Percentiles rank a stretch among this genome's conserved stretches.
Conservation (phyloP, 495 filamentous ascomycete genomes). For the Cercophora samala region DNA sequence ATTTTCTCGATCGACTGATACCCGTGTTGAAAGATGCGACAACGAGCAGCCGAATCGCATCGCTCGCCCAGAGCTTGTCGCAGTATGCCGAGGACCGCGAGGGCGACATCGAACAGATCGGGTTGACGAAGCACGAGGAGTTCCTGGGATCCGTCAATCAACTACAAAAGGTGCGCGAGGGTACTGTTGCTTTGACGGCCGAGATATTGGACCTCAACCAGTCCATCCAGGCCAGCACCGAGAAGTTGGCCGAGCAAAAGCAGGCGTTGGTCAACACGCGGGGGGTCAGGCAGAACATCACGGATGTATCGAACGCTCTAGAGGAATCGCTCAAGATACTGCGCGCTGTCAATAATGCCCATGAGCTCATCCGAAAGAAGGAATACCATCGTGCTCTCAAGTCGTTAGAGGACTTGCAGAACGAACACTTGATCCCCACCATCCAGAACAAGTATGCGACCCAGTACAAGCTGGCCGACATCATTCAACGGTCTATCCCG, state of each 20-base stretch:
- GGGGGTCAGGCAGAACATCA: slow-evolving; percentile 90
- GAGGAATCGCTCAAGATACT: slow-evolving; percentile 89
- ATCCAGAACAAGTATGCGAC: slow-evolving; percentile 73
- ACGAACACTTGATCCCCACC: slow-evolving; percentile 72
- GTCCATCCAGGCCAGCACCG: slow-evolving; percentile 91
- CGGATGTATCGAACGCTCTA: slow-evolving; percentile 84
- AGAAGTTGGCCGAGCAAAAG: slow-evolving; percentile 92
- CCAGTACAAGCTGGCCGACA: slow-evolving; percentile 90
- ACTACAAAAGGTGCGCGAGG: slow-evolving; percentile 83
- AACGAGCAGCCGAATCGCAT: slow-evolving; percentile 64
- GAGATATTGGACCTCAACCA: slow-evolving; percentile 91
- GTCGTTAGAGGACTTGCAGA: slow-evolving; percentile 91
- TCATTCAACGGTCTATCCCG: slow-evolving; percentile 93
- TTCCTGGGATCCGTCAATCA: slow-evolving; percentile 92
- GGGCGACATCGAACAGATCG: slow-evolving; percentile 88
- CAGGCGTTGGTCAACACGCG: slow-evolving; percentile 87
- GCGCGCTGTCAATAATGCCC: slow-evolving; percentile 88
- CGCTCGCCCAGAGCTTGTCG: slow-evolving; percentile 72
- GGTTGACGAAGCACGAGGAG: slow-evolving; percentile 92
- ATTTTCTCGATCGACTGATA: slow-evolving; percentile 93
- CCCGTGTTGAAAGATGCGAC: slow-evolving; percentile 88
- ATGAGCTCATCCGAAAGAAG: slow-evolving; percentile 84
- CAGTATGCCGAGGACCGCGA: slow-evolving; percentile 84
- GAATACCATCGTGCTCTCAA: slow-evolving; percentile 94
- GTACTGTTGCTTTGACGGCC: slow-evolving; percentile 79